A percentile compares a stretch with the other conserved stretches of the same genome.
Evolutionary conservation across 768 basidiomycete genomes (phyloP).

Genomic region (Termitomyces sp.): DNA sequence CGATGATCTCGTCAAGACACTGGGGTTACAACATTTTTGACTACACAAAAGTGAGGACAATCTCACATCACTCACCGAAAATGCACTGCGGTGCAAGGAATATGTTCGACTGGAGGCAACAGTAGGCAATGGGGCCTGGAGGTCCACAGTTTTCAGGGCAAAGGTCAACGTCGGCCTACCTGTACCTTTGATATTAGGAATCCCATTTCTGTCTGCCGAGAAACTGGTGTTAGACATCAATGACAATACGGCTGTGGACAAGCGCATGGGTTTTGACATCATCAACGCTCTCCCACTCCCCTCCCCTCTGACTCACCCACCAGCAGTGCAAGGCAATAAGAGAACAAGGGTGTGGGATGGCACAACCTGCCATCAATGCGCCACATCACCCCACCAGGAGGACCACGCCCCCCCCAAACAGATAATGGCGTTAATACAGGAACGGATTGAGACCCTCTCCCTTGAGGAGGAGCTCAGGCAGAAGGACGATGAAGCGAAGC

Average conservation of each 20-base stretch:
- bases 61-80: not conserved
- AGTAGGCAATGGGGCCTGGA: not conserved
- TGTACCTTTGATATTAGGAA: not conserved
- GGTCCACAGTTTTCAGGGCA: not conserved
- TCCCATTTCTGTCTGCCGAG: not conserved
- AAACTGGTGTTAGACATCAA: not conserved
- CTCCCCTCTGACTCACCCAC: too few relatives aligned
- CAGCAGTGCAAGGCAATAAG: too few relatives aligned
- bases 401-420: too few relatives aligned
- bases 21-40: too few relatives aligned
- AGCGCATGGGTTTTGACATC: too few relatives aligned
- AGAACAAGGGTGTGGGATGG: too few relatives aligned
- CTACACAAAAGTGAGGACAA: not conserved
- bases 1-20: too few relatives aligned
- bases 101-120: not conserved
- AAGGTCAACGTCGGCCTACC: not conserved
- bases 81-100: not conserved
- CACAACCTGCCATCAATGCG: too few relatives aligned
- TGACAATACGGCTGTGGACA: too few relatives aligned
- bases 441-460: not conserved
- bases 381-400: too few relatives aligned
- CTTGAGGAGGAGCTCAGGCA: not conserved
- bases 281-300: too few relatives aligned
- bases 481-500: not conserved
- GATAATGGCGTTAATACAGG: not conserved